A percentile compares a stretch with the other conserved stretches of the same genome.
Conservation (phyloP, 2,329 filamentous ascomycete genomes). For the Diaporthe vexans region DNA sequence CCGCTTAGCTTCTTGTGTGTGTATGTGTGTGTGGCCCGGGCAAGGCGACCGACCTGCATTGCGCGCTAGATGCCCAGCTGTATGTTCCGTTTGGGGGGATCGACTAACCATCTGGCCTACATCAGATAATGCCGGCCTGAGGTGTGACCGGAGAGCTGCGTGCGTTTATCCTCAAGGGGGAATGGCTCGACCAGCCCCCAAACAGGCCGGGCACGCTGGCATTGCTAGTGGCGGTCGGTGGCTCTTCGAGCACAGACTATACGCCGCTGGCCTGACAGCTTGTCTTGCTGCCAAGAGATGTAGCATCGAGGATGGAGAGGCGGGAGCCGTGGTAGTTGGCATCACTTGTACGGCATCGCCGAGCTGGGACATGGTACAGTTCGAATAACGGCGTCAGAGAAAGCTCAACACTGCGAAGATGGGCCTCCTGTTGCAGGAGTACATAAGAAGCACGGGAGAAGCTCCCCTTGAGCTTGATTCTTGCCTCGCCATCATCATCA, state of each 20-base stretch:
- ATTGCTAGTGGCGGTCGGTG: slow-evolving; percentile 17
- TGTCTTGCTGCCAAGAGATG: slow-evolving; percentile 27
- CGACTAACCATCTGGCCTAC: neutral
- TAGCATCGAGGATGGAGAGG: neutral
- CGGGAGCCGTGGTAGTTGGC: neutral
- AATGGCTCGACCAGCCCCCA: slow-evolving; percentile 35
- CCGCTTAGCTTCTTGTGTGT: slow-evolving; percentile 1
- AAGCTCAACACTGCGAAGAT: neutral
- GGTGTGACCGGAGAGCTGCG: slow-evolving; percentile 13
- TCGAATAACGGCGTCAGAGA: neutral
- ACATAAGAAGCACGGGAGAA: slow-evolving; percentile 29
- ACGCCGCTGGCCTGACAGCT: neutral
- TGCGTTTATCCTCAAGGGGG: slow-evolving; percentile 12
- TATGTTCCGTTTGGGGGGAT: neutral
- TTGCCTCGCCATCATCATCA: slow-evolving; percentile 1
- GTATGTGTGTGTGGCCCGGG: slow-evolving; percentile 11
- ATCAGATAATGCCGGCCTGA: neutral
- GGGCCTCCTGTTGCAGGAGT: neutral
- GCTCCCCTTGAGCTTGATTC: neutral
- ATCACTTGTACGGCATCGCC: slow-evolving; percentile 17
- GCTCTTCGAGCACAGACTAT: slow-evolving; percentile 21
- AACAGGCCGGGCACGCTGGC: neutral
- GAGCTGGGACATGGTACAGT: neutral
- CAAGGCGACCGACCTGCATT: slow-evolving; percentile 31
- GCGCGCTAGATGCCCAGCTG: slow-evolving; percentile 19